Conservation (phyloP, 2,329 filamentous ascomycete species). For the Paracoccidioides brasiliensis region DNA sequence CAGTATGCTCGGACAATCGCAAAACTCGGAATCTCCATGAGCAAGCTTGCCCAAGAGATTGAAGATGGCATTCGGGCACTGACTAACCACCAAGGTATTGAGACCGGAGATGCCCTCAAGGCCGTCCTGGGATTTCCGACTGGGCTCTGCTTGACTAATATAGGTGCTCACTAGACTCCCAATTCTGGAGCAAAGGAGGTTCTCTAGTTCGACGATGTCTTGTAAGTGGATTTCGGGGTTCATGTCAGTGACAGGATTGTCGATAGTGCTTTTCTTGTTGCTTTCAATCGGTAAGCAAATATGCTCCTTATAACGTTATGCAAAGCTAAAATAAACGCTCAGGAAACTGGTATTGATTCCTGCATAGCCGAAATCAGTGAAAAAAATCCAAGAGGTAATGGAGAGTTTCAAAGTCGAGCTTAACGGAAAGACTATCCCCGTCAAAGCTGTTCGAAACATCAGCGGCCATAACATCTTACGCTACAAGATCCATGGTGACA, state of each 20-base stretch:
- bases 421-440: conserved; percentile 32
- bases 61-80: conserved; percentile 43
- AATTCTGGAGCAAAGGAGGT: conserved; percentile 53
- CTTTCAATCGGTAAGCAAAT: conserved; percentile 54
- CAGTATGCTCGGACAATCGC: conserved; percentile 35
- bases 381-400: conserved; percentile 49
- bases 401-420: conserved; percentile 49
- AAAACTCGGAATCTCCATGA: conserved; percentile 39
- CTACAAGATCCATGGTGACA: conserved; percentile 45
- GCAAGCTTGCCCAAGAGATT: conserved; percentile 40
- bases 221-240: conserved; percentile 74
- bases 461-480: conserved; percentile 43
- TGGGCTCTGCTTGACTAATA: conserved; percentile 41
- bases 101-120: conserved; percentile 38
- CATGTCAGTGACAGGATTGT: conserved; percentile 71
- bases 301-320: not conserved
- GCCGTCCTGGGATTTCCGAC: conserved; percentile 45
- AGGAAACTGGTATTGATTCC: conserved; percentile 43
- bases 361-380: conserved; percentile 43
- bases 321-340: conserved; percentile 8
- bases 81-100: conserved; percentile 39
- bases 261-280: conserved; percentile 67
- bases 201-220: conserved; percentile 58
- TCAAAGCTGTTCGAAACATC: conserved; percentile 44
- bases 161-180: conserved; percentile 44